phyloP scores from a whole-genome alignment of 371 early-diverging fungal genomes.

The Rhizopus delemar region DNA sequence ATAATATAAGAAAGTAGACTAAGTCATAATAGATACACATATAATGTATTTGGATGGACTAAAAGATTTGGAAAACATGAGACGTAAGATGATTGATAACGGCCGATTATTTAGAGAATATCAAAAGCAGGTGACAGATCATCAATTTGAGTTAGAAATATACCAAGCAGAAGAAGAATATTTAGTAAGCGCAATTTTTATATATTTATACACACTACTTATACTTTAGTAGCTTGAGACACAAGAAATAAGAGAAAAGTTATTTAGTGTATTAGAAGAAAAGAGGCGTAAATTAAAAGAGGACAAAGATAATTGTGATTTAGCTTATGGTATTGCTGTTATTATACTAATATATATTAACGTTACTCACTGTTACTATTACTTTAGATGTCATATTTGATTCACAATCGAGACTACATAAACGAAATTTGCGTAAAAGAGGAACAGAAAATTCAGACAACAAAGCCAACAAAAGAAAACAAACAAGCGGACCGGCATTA shows the following conservation, averaged over 20 bases:
- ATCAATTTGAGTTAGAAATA: slow-evolving; percentile 60
- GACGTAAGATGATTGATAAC: slow-evolving; percentile 54
- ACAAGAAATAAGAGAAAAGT: slow-evolving; percentile 71
- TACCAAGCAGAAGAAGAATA: slow-evolving; percentile 62
- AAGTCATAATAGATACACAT: slow-evolving; percentile 59
- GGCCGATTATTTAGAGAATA: slow-evolving; percentile 69
- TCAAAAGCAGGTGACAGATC: slow-evolving; percentile 67
- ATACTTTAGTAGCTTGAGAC: slow-evolving; percentile 53
- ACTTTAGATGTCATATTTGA: slow-evolving; percentile 40
- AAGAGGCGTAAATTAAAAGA: slow-evolving; percentile 76
- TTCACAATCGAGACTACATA: slow-evolving; percentile 37
- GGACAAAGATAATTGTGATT: slow-evolving; percentile 81
- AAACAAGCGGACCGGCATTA: slow-evolving; percentile 41
- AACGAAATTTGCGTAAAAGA: slow-evolving; percentile 46
- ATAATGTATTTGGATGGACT: slow-evolving; percentile 66
- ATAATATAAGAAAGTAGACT: too few species aligned
- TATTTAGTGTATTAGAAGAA: slow-evolving; percentile 74
- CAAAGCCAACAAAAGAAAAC: slow-evolving; percentile 47
- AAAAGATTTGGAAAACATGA: slow-evolving; percentile 56
- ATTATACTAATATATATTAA: not conserved
- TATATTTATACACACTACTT: slow-evolving; percentile 4
- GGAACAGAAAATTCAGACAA: slow-evolving; percentile 40
- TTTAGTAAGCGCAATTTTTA: slow-evolving; percentile 31
- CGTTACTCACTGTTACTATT: not conserved
- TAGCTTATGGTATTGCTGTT: slow-evolving; percentile 54